Percentiles rank a stretch among this genome's conserved stretches.
These are phyloP conservation scores for Panus rudis DNA, from an alignment of 768 basidiomycete genomes.

Conservation along the genomic window DNA sequence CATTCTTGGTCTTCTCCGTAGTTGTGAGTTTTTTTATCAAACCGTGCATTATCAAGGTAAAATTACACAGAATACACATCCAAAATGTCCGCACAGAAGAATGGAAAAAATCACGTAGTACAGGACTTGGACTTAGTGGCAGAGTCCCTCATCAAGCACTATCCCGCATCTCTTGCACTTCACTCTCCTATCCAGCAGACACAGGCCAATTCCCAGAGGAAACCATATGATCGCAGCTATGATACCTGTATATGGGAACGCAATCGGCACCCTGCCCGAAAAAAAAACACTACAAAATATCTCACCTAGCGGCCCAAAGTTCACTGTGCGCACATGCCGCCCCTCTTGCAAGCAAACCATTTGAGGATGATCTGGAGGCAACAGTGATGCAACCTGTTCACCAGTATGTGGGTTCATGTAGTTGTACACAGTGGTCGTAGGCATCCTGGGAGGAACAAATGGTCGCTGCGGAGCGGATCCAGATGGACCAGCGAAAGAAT, in stretches of 20 bases:
- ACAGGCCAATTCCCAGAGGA: slow-evolving; percentile 73
- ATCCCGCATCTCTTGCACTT: slow-evolving; percentile 49
- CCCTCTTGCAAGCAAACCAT: slow-evolving; percentile 83
- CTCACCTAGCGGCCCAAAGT: slow-evolving; percentile 67
- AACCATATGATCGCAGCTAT: slow-evolving; percentile 85
- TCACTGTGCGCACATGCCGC: slow-evolving; percentile 53
- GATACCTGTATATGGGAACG: slow-evolving; percentile 41
- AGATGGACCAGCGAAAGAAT: slow-evolving; percentile 19
- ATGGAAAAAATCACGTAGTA: too few species aligned
- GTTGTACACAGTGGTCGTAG: slow-evolving; percentile 53
- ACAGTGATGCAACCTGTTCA: slow-evolving; percentile 39
- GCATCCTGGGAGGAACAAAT: slow-evolving; percentile 24
- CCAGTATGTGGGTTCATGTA: slow-evolving; percentile 56
- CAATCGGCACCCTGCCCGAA: slow-evolving; percentile 3
- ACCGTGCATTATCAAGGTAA: too few species aligned
- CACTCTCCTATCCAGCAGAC: slow-evolving; percentile 67
- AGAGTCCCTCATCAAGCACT: slow-evolving; percentile 26
- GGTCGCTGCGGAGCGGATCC: too few species aligned
- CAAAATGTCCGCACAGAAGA: too few species aligned
- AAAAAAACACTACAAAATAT: slow-evolving; percentile 3
- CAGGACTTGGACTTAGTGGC: too few species aligned
- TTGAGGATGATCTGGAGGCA: slow-evolving; percentile 75
- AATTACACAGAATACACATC: too few species aligned
- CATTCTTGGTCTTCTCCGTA: too few species aligned
- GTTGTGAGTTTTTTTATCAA: too few species aligned